Evolutionary conservation across 768 basidiomycete genomes (phyloP).

Genomic region (Auriculariales sp.): DNA sequence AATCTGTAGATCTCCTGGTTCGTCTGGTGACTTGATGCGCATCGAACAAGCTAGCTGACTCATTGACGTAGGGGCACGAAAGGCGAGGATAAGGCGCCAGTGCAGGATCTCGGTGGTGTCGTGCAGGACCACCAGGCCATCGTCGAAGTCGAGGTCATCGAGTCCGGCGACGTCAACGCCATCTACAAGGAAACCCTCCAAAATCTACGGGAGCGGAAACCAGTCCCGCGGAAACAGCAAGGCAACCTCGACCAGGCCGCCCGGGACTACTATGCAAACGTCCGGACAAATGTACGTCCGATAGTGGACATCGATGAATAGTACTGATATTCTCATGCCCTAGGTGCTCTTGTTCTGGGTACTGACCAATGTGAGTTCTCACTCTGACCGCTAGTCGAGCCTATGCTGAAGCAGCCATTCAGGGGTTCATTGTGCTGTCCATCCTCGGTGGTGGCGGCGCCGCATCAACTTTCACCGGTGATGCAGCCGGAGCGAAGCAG

Average conservation of each 20-base stretch:
- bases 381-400: not conserved
- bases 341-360: constrained; percentile 70
- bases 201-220: constrained; percentile 48
- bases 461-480: constrained; percentile 43
- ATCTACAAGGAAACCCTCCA: constrained; percentile 74
- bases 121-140: constrained; percentile 66
- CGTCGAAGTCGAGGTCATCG: constrained; percentile 76
- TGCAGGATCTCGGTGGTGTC: constrained; percentile 72
- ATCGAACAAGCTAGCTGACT: not conserved
- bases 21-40: not conserved
- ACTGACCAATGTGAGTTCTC: constrained; percentile 52
- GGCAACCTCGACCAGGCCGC: constrained; percentile 61
- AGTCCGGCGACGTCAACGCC: constrained; percentile 67
- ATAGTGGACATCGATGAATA: too few species aligned
- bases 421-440: constrained; percentile 56
- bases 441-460: constrained; percentile 52
- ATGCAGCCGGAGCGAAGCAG: constrained; percentile 37
- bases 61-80: constrained; percentile 93
- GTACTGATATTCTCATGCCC: not conserved
- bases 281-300: constrained; percentile 67
- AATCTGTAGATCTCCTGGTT: constrained; percentile 6
- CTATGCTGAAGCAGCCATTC: constrained; percentile 1
- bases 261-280: constrained; percentile 78
- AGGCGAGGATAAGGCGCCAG: constrained; percentile 41
- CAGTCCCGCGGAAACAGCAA: constrained; percentile 22